Evolutionary conservation across 768 basidiomycete species (phyloP).

Genomic region (Boletus barrowsii): DNA sequence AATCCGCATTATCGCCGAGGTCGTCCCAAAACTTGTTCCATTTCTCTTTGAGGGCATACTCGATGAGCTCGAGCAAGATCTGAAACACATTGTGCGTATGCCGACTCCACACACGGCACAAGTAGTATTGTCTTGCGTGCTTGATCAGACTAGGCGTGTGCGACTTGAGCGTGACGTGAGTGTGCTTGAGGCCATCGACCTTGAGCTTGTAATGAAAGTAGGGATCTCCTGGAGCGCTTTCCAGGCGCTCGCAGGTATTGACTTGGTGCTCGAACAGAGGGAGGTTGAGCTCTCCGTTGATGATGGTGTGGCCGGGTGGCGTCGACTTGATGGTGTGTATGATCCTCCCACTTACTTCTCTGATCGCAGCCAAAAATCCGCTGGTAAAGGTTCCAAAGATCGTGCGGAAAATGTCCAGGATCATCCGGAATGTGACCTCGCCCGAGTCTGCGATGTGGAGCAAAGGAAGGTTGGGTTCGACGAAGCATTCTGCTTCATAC

Average conservation of each 20-base stretch:
- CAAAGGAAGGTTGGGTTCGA: not conserved
- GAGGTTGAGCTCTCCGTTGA: conserved; percentile 24
- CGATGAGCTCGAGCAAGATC: conserved; percentile 16
- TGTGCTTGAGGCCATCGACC: conserved; percentile 8
- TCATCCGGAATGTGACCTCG: conserved; percentile 11
- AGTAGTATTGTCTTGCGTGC: conserved; percentile 10
- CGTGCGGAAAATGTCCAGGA: conserved; percentile 8
- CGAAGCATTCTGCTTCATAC: conserved; percentile 14
- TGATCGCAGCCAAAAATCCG: not conserved
- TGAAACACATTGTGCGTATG: conserved; percentile 12
- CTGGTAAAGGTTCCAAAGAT: conserved; percentile 3
- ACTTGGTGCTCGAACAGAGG: conserved; percentile 23
- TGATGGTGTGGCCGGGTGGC: conserved; percentile 17
- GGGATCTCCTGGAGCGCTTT: not conserved
- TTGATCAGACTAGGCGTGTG: not conserved
- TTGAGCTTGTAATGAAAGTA: conserved; percentile 12
- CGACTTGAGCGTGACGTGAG: conserved; percentile 6
- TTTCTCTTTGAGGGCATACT: conserved; percentile 7
- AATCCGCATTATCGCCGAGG: not conserved
- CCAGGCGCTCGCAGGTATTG: conserved; percentile 3
- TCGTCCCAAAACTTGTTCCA: not conserved
- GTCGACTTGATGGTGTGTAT: conserved; percentile 3
- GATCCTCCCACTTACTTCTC: not conserved
- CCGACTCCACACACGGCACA: conserved; percentile 24
- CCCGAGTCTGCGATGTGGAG: conserved; percentile 4